Percentiles rank a stretch among this genome's conserved stretches.
Evolutionary conservation across 306 rosid species (phyloP).

Genomic region (Heteromeles arbutifolia): DNA sequence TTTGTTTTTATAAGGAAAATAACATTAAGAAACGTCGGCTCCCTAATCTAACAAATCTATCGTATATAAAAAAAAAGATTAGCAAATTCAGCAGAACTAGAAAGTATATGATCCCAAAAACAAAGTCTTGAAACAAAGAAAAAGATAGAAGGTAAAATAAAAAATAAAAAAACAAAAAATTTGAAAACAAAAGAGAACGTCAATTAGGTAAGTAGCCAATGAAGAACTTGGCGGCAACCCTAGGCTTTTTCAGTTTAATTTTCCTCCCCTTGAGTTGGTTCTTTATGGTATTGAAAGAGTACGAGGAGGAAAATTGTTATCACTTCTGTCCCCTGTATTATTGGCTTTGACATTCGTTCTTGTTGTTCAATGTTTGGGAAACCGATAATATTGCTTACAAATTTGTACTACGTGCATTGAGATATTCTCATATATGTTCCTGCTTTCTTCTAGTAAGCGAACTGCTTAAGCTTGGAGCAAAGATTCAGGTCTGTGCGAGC

Average conservation of each 20-base stretch:
- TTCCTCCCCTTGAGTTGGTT: too few relatives aligned
- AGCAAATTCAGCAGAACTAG: too few relatives aligned
- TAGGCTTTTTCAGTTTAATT: too few relatives aligned
- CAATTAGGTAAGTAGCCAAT: background rate
- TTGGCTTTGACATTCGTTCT: background rate
- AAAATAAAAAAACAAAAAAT: background rate
- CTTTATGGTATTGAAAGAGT: too few relatives aligned
- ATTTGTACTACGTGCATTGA: background rate
- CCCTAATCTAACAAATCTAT: too few relatives aligned
- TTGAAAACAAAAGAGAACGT: background rate
- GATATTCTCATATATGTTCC: background rate
- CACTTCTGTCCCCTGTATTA: background rate
- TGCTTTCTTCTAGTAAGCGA: slow-evolving; percentile 25
- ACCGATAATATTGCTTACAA: background rate
- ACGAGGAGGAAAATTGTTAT: too few relatives aligned
- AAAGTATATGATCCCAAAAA: too few relatives aligned
- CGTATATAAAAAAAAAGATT: too few relatives aligned
- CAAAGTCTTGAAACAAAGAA: background rate
- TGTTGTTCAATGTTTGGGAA: background rate
- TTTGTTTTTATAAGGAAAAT: too few relatives aligned
- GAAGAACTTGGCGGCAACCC: slow-evolving; percentile 2
- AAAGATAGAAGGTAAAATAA: background rate
- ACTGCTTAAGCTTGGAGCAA: slow-evolving; percentile 30
- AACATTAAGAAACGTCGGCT: too few relatives aligned
- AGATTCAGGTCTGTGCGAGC: slow-evolving; percentile 27